phyloP scores from a whole-genome alignment of 2,329 filamentous ascomycete species.

The Arachnomyces sp. region DNA sequence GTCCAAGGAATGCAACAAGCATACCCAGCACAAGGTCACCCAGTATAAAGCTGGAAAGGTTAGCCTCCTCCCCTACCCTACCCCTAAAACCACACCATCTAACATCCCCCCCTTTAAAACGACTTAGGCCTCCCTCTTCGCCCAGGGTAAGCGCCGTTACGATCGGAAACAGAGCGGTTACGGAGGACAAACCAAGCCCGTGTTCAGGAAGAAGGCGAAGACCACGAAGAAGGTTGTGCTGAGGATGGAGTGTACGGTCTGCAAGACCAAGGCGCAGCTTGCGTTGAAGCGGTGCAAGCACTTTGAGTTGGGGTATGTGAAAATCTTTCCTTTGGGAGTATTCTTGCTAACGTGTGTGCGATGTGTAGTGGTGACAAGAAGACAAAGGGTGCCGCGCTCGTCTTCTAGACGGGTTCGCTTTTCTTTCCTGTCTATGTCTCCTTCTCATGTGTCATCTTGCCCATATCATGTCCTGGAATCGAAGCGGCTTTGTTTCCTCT shows the following conservation, averaged over 20 bases:
- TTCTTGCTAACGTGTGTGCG: conserved; percentile 34
- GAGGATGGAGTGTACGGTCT: conserved; percentile 91
- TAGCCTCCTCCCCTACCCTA: conserved; percentile 23
- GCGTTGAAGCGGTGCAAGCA: conserved; percentile 99
- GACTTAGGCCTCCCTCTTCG: conserved; percentile 75
- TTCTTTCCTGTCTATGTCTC: too few relatives aligned
- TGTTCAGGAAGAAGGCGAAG: conserved; percentile 99
- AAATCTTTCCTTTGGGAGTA: conserved; percentile 8
- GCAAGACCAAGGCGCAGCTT: conserved; percentile 98
- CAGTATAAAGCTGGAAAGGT: conserved; percentile 97
- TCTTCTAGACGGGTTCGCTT: conserved; percentile 67
- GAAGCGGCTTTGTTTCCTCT: too few relatives aligned
- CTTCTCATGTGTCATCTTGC: too few relatives aligned
- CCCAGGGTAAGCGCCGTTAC: conserved; percentile 99
- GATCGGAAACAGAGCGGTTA: conserved; percentile 99
- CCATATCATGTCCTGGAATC: too few relatives aligned
- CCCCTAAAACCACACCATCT: background rate
- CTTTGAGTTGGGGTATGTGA: conserved; percentile 93
- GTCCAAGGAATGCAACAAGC: conserved; percentile 88
- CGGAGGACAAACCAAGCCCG: conserved; percentile 99
- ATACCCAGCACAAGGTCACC: conserved; percentile 86
- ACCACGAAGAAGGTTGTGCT: conserved; percentile 99
- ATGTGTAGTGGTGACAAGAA: conserved; percentile 95
- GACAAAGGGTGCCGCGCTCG: conserved; percentile 99
- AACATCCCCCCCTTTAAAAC: background rate